These are phyloP conservation scores for Plasmodium fragile DNA, from an alignment of 169 alveolate genomes.

Conservation along the genomic window DNA sequence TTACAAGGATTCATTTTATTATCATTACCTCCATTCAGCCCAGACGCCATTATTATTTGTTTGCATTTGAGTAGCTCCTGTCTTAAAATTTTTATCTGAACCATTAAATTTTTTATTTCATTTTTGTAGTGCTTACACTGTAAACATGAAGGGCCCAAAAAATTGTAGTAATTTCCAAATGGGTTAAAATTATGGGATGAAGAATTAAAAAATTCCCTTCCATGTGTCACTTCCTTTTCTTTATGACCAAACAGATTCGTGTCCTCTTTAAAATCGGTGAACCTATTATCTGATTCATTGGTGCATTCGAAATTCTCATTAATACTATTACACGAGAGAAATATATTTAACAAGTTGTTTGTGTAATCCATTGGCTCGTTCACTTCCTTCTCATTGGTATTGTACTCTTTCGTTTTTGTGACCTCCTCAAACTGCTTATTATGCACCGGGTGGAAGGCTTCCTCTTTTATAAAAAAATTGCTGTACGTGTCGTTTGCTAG, in stretches of 20 bases:
- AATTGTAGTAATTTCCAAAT: constrained; percentile 62
- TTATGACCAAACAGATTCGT: constrained; percentile 1
- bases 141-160: constrained; percentile 36
- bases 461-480: constrained; percentile 14
- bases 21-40: constrained; percentile 17
- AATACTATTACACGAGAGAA: constrained; percentile 70
- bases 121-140: constrained; percentile 69
- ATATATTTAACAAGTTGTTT: constrained; percentile 59
- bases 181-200: constrained; percentile 31
- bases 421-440: neutral
- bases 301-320: constrained; percentile 46
- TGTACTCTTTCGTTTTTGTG: neutral
- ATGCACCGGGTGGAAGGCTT: neutral
- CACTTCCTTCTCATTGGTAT: constrained; percentile 2
- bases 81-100: constrained; percentile 28
- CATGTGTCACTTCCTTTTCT: constrained; percentile 26
- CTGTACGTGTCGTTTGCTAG: neutral
- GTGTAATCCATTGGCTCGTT: constrained; percentile 57
- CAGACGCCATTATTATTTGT: constrained; percentile 35
- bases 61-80: constrained; percentile 46
- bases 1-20: constrained; percentile 10
- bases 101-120: constrained; percentile 56
- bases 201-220: constrained; percentile 21
- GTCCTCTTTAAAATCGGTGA: neutral
- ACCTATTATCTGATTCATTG: constrained; percentile 16